Conservation (phyloP, 352 stramenopile species). For the Phytophthora sp. region DNA sequence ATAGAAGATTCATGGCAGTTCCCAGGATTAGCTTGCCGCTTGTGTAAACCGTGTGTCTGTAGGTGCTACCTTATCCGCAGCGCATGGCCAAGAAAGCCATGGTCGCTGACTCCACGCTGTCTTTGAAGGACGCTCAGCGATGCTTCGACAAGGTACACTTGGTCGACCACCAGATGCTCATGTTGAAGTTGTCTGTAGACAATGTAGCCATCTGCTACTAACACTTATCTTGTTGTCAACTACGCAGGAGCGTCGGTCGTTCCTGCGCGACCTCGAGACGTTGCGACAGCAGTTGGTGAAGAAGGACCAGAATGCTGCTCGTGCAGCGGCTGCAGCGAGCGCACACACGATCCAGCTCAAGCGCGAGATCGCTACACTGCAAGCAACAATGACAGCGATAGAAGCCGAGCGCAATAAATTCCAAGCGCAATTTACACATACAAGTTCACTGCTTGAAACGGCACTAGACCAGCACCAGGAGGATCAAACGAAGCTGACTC, state of each 20-base stretch:
- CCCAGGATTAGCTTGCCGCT: constrained; percentile 19
- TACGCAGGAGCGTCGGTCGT: constrained; percentile 61
- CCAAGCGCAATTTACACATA: constrained; percentile 67
- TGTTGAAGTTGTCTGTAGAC: constrained; percentile 36
- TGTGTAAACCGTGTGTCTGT: constrained; percentile 20
- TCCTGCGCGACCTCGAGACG: constrained; percentile 75
- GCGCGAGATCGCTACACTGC: constrained; percentile 70
- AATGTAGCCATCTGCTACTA: constrained; percentile 28
- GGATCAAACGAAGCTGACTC: constrained; percentile 56
- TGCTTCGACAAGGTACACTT: constrained; percentile 73
- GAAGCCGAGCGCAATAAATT: constrained; percentile 57
- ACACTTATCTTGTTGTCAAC: background rate
- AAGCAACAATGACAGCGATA: constrained; percentile 44
- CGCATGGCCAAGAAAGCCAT: constrained; percentile 31
- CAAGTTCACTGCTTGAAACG: constrained; percentile 73
- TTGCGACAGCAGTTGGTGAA: constrained; percentile 78
- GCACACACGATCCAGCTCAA: constrained; percentile 78
- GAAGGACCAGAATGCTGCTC: constrained; percentile 66
- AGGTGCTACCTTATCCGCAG: constrained; percentile 11
- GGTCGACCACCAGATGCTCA: too few species aligned
- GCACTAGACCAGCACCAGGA: constrained; percentile 79
- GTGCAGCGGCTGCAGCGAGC: constrained; percentile 57
- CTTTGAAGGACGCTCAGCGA: constrained; percentile 74
- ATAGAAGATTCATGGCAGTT: constrained; percentile 5
- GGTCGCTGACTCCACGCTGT: constrained; percentile 46